phyloP scores from a whole-genome alignment of 2,329 filamentous ascomycete genomes.

The Ustulina deusta region DNA sequence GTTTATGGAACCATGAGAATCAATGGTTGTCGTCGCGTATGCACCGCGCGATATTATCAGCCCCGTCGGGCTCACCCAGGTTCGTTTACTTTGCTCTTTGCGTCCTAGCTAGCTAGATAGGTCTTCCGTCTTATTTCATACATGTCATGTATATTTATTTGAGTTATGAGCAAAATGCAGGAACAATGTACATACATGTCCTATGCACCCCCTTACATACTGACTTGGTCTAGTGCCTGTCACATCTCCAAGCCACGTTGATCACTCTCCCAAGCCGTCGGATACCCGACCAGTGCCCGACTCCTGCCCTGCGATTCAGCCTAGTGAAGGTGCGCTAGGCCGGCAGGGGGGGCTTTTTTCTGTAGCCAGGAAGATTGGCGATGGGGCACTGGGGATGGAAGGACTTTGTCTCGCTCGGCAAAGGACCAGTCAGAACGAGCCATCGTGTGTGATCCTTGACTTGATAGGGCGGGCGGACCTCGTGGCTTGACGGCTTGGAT shows the following conservation, averaged over 20 bases:
- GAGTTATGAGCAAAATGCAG: constrained; percentile 24
- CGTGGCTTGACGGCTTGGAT: constrained; percentile 32
- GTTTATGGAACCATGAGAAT: constrained; percentile 8
- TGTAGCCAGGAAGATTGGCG: constrained; percentile 17
- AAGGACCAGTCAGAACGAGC: constrained; percentile 35
- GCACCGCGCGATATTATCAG: constrained; percentile 6
- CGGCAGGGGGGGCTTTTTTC: not conserved
- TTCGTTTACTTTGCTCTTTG: not conserved
- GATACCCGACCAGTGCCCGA: constrained; percentile 34
- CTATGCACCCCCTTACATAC: constrained; percentile 8
- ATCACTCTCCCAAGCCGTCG: constrained; percentile 39
- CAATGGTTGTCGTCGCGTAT: not conserved
- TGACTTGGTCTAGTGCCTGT: too few relatives aligned
- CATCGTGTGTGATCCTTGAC: constrained; percentile 11
- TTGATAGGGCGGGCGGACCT: constrained; percentile 19
- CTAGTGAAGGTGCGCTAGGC: constrained; percentile 2
- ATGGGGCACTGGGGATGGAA: constrained; percentile 6
- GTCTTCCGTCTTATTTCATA: constrained; percentile 6
- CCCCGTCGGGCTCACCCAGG: not conserved
- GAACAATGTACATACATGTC: constrained; percentile 18
- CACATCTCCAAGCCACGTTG: constrained; percentile 33
- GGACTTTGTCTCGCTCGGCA: constrained; percentile 32
- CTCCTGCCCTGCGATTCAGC: constrained; percentile 20
- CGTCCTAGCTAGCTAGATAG: not conserved
- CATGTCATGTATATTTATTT: too few relatives aligned